Conservation (phyloP, 306 rosid species). For the Malus orientalis region DNA sequence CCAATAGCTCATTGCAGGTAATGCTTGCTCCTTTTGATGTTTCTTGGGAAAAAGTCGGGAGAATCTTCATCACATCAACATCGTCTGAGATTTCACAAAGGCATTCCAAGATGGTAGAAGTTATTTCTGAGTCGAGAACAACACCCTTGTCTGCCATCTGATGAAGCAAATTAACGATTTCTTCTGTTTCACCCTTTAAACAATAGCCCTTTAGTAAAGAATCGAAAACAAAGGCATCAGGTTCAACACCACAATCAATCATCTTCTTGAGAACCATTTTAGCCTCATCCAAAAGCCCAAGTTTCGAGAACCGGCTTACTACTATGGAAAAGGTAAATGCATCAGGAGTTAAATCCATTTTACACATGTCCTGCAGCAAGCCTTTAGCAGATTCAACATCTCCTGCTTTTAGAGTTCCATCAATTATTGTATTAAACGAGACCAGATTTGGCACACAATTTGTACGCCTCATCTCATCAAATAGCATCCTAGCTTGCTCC, state of each 20-base stretch:
- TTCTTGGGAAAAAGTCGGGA: slow-evolving; percentile 48
- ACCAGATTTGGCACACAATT: slow-evolving; percentile 40
- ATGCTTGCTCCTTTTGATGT: slow-evolving; percentile 32
- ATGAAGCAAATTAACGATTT: slow-evolving; percentile 49
- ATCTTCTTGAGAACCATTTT: slow-evolving; percentile 46
- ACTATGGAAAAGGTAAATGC: slow-evolving; percentile 51
- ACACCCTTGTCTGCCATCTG: slow-evolving; percentile 64
- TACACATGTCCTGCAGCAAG: slow-evolving; percentile 48
- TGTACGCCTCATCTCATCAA: slow-evolving; percentile 50
- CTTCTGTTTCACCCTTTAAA: slow-evolving; percentile 36
- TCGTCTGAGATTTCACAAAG: slow-evolving; percentile 39
- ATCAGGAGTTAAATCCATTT: slow-evolving; percentile 48
- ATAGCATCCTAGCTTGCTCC: slow-evolving; percentile 62
- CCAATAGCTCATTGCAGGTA: slow-evolving; percentile 42
- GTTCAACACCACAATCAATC: slow-evolving; percentile 48
- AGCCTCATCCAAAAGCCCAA: slow-evolving; percentile 62
- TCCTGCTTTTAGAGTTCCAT: slow-evolving; percentile 60
- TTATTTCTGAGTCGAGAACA: slow-evolving; percentile 49
- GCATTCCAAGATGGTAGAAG: slow-evolving; percentile 54
- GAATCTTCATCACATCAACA: slow-evolving; percentile 41
- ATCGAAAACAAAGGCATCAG: slow-evolving; percentile 49
- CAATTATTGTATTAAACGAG: slow-evolving; percentile 59
- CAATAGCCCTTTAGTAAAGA: slow-evolving; percentile 62
- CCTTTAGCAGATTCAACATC: slow-evolving; percentile 47
- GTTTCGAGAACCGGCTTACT: slow-evolving; percentile 48